A percentile compares a stretch with the other conserved stretches of the same genome.
Evolutionary conservation across 768 basidiomycete species (phyloP).

Genomic region (Agaricus subrufescens): DNA sequence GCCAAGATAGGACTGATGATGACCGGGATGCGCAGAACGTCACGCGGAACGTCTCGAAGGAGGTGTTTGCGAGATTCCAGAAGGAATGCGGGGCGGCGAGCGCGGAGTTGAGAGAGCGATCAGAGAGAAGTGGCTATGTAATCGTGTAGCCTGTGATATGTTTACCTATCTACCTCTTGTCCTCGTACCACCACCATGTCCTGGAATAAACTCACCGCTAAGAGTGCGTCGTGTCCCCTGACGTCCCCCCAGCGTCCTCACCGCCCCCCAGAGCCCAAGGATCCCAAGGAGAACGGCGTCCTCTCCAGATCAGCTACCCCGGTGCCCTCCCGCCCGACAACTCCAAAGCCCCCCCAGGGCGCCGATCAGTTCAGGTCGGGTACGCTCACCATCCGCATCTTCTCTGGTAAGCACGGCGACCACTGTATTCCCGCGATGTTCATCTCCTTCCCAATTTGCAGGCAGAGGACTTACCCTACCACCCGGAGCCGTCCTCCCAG

Average conservation of each 20-base stretch:
- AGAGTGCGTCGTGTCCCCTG: constrained; percentile 28
- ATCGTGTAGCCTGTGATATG: not conserved
- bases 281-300: constrained; percentile 63
- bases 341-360: constrained; percentile 56
- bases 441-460: constrained; percentile 17
- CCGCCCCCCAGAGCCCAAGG: constrained; percentile 52
- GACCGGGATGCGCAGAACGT: not conserved
- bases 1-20: not conserved
- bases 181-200: constrained; percentile 35
- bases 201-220: constrained; percentile 43
- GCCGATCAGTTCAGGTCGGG: constrained; percentile 76
- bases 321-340: constrained; percentile 76
- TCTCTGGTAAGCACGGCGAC: constrained; percentile 61
- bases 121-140: constrained; percentile 10
- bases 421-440: not conserved
- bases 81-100: not conserved
- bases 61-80: constrained; percentile 6
- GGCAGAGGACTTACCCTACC: constrained; percentile 82
- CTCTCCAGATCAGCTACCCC: constrained; percentile 78
- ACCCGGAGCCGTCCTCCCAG: constrained; percentile 74
- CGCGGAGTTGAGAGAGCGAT: constrained; percentile 6
- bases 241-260: constrained; percentile 5
- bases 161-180: constrained; percentile 1
- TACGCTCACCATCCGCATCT: constrained; percentile 93
- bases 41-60: not conserved